Percentiles rank a stretch among this genome's conserved stretches.
Evolutionary conservation across 139 green algal genomes (phyloP).

Genomic region (Coccomyxa sp.): DNA sequence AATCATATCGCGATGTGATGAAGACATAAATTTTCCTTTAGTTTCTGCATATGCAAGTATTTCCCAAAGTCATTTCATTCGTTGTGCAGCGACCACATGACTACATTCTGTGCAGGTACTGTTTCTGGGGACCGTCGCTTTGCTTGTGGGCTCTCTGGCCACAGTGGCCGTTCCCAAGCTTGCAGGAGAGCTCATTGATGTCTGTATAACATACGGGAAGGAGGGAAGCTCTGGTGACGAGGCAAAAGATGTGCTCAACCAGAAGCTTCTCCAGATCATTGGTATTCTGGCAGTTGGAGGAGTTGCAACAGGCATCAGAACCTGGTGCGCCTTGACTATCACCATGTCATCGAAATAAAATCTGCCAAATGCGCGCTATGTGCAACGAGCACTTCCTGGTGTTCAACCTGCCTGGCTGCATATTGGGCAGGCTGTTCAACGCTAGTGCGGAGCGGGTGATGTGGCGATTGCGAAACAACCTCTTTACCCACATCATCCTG

Average conservation of each 20-base stretch:
- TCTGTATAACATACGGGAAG: constrained; percentile 30
- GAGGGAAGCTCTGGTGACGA: neutral
- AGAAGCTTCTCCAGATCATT: constrained; percentile 21
- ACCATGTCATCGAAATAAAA: too few species aligned
- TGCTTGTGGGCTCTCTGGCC: constrained; percentile 18
- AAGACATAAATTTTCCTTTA: neutral
- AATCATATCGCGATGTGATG: neutral
- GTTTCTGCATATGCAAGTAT: constrained; percentile 11
- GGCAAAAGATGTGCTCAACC: constrained; percentile 24
- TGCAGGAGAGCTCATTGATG: constrained; percentile 41
- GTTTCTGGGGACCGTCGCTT: constrained; percentile 18
- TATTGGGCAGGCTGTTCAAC: constrained; percentile 37
- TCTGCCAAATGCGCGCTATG: neutral
- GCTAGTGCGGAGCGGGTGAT: constrained; percentile 46
- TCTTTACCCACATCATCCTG: constrained; percentile 28
- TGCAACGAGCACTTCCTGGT: too few species aligned
- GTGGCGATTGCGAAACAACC: constrained; percentile 27
- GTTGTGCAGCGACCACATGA: neutral
- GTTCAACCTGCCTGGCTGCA: neutral
- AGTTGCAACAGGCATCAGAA: constrained; percentile 22
- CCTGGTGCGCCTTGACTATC: constrained; percentile 10
- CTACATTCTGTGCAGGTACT: constrained; percentile 14
- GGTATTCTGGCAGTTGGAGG: constrained; percentile 31
- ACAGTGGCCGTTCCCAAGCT: constrained; percentile 46
- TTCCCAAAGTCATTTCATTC: neutral